Evolutionary conservation across 768 basidiomycete species (phyloP).

Genomic region (Hericium rajendrae): DNA sequence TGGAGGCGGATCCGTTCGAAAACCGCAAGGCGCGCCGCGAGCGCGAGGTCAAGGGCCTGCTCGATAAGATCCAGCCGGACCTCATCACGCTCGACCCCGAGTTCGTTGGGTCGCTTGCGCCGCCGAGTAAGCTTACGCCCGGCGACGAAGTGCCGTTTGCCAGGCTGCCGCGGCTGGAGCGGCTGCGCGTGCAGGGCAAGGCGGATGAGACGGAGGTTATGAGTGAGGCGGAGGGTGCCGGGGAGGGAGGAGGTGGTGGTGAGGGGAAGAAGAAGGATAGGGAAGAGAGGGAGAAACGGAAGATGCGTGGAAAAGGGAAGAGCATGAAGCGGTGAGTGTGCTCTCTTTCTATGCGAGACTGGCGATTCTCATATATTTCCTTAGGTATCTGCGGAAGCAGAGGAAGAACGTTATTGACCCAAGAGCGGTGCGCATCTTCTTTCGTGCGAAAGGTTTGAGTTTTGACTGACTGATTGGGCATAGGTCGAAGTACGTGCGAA

Average conservation of each 20-base stretch:
- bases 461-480: conserved; percentile 22
- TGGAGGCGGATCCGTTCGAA: conserved; percentile 94
- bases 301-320: conserved; percentile 84
- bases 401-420: conserved; percentile 94
- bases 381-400: conserved; percentile 73
- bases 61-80: conserved; percentile 92
- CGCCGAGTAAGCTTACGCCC: conserved; percentile 50
- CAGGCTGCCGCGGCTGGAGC: conserved; percentile 68
- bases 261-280: conserved; percentile 22
- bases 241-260: conserved; percentile 30
- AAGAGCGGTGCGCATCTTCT: conserved; percentile 37
- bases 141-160: conserved; percentile 47
- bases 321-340: conserved; percentile 58
- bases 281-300: conserved; percentile 53
- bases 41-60: conserved; percentile 78
- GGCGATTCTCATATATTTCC: not conserved
- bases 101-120: conserved; percentile 61
- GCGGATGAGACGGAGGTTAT: conserved; percentile 56
- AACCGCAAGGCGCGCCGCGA: conserved; percentile 72
- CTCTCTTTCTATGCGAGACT: not conserved
- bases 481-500: conserved; percentile 36
- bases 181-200: conserved; percentile 65
- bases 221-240: conserved; percentile 20
- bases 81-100: conserved; percentile 81
- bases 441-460: not conserved